A percentile compares a stretch with the other conserved stretches of the same genome.
These are phyloP conservation scores for Metschnikowia koreensis DNA, from an alignment of 805 yeast species.

Conservation along the genomic window DNA sequence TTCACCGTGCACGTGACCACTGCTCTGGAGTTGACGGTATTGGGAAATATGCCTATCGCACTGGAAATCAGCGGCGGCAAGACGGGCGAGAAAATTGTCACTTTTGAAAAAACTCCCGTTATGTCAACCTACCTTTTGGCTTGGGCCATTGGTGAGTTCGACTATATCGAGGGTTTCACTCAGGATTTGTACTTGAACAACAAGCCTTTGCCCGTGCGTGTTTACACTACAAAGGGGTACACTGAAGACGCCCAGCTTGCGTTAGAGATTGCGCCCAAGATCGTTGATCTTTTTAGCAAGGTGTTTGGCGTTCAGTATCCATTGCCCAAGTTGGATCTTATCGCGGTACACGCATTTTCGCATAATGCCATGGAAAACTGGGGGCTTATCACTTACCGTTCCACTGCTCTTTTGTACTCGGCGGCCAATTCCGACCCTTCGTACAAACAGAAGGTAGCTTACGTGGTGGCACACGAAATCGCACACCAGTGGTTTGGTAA, in stretches of 20 bases:
- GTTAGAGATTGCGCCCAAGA: constrained; percentile 45
- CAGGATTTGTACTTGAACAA: constrained; percentile 34
- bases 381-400: constrained; percentile 72
- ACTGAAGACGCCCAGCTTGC: constrained; percentile 49
- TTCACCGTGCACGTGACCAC: constrained; percentile 46
- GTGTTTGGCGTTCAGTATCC: constrained; percentile 61
- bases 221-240: constrained; percentile 53
- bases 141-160: constrained; percentile 59
- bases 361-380: constrained; percentile 93
- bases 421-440: constrained; percentile 45
- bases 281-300: constrained; percentile 48
- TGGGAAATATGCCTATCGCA: constrained; percentile 49
- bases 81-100: constrained; percentile 24
- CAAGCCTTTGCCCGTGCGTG: constrained; percentile 46
- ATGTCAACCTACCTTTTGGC: constrained; percentile 59
- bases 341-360: constrained; percentile 75
- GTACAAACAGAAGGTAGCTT: constrained; percentile 70
- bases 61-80: background rate
- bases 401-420: constrained; percentile 49
- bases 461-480: constrained; percentile 80
- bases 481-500: constrained; percentile 95
- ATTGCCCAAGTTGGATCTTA: constrained; percentile 74
- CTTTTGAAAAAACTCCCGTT: constrained; percentile 47
- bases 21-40: constrained; percentile 33
- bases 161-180: constrained; percentile 49